Base-by-base conservation (phyloP, 768 basidiomycete genomes). In the Lactarius akahatsu region DNA sequence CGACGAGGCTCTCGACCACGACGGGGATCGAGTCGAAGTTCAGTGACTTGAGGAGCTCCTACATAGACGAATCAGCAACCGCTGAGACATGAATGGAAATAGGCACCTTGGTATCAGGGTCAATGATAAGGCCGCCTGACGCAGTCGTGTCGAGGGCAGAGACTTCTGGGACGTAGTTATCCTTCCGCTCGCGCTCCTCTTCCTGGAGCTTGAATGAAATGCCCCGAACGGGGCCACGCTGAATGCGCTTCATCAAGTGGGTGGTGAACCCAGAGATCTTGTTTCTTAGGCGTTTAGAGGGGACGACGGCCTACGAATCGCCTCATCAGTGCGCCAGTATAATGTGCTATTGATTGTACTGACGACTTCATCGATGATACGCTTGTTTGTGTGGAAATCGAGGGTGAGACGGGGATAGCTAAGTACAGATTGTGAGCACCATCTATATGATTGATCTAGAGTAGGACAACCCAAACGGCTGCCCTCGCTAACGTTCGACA, bases 181-280 rank as follows among this genome's bases (percentile, higher is more conserved):
- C 97, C 86, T 98, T 98, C 74, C 96, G 83, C 81, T 99, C 97
- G 69, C 97, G 87, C 82, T 99, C 97, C 80, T 99, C 97, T 77
- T 98, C 97, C 79, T 99, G 97, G 73, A 99, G 91, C 81, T 98
- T 97, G 94, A 98, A 99, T 64, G 97, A 98, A 78, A 99, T 99
- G 74, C 97, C 97, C 71, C 95, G 94, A 70, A 99, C 97, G 74
- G 97, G 97, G 3, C 97, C 97, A 67, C 88, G 88, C 80, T 97
- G 94, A 75, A 99, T 99, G 76, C 97, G 95, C 86, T 95, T 98
- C 97, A 99, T 99, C 79, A 99, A 83, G 78, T 99, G 97, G 74
- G 97, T 99, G 67, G 97, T 99, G 88, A 98, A 99, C 57, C 97
- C 97, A 13, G 96, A 90, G 76, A 99, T 91, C 86, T 99, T 99